A percentile compares a stretch with the other conserved stretches of the same genome.
Evolutionary conservation across 2,329 filamentous ascomycete genomes (phyloP).

Genomic region (Metarhizium robertsii): DNA sequence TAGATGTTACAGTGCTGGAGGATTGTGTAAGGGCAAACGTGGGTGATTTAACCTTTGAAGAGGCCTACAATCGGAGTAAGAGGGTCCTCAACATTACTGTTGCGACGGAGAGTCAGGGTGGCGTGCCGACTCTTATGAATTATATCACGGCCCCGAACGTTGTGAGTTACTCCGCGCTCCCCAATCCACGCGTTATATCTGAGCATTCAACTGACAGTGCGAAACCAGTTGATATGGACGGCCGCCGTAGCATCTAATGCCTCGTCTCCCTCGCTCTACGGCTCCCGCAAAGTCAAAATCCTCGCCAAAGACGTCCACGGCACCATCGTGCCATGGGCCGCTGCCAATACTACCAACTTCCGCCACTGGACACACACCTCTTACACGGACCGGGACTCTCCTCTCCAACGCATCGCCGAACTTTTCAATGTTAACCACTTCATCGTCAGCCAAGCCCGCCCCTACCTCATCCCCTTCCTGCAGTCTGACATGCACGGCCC

Average conservation of each 20-base stretch:
- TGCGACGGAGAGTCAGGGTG: slow-evolving; percentile 62
- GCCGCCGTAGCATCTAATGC: slow-evolving; percentile 70
- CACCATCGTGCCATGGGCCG: slow-evolving; percentile 64
- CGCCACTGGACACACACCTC: slow-evolving; percentile 58
- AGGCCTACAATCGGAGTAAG: slow-evolving; percentile 80
- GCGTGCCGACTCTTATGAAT: slow-evolving; percentile 78
- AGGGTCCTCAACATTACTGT: slow-evolving; percentile 88
- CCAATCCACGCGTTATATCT: background rate
- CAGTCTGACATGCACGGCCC: slow-evolving; percentile 73
- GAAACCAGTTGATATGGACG: slow-evolving; percentile 62
- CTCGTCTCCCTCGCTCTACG: slow-evolving; percentile 54
- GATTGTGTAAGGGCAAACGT: slow-evolving; percentile 78
- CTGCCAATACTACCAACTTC: slow-evolving; percentile 51
- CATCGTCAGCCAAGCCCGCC: slow-evolving; percentile 84
- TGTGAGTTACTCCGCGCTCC: slow-evolving; percentile 41
- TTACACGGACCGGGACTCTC: slow-evolving; percentile 55
- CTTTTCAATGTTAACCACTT: slow-evolving; percentile 94
- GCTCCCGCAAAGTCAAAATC: slow-evolving; percentile 52
- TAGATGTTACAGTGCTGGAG: slow-evolving; percentile 74
- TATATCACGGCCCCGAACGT: slow-evolving; percentile 91
- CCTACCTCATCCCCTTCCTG: slow-evolving; percentile 80
- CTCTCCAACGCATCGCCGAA: slow-evolving; percentile 64
- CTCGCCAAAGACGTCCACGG: slow-evolving; percentile 72
- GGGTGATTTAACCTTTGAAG: slow-evolving; percentile 85
- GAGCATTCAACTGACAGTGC: slow-evolving; percentile 1